phyloP scores from a whole-genome alignment of 768 basidiomycete species.

The Tylopilus vinaceipallidus region DNA sequence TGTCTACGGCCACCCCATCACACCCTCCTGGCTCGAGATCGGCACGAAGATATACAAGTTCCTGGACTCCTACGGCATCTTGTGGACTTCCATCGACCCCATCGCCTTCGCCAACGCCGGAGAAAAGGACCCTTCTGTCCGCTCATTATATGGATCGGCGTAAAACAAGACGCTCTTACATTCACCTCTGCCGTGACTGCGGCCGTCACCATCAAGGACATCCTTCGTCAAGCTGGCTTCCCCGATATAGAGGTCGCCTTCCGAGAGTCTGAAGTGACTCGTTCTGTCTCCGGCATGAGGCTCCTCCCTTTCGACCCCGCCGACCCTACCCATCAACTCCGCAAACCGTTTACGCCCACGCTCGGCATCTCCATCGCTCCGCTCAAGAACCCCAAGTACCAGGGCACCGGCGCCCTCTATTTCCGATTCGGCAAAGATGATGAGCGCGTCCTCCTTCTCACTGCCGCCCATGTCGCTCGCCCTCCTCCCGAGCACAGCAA shows the following conservation, averaged over 20 bases:
- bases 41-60: background rate
- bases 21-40: background rate
- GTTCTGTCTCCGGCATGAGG: too few relatives aligned
- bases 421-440: background rate
- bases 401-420: slow-evolving; percentile 1
- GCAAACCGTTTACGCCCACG: slow-evolving; percentile 1
- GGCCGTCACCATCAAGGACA: background rate
- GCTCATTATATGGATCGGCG: background rate
- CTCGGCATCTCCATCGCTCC: slow-evolving; percentile 2
- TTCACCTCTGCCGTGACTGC: background rate
- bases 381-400: background rate
- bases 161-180: background rate
- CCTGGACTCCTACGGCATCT: background rate
- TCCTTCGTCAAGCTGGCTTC: background rate
- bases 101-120: background rate
- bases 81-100: background rate
- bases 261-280: too few relatives aligned
- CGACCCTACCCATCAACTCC: too few relatives aligned
- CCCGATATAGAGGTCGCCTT: too few relatives aligned
- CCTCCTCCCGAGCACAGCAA: background rate
- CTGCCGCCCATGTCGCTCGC: too few relatives aligned
- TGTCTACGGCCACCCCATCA: background rate
- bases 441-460: background rate
- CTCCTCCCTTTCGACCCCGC: too few relatives aligned
- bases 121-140: background rate